These are phyloP conservation scores for Sporisorium scitamineum DNA, from an alignment of 1,284 basidiomycete species.

Conservation along the genomic window DNA sequence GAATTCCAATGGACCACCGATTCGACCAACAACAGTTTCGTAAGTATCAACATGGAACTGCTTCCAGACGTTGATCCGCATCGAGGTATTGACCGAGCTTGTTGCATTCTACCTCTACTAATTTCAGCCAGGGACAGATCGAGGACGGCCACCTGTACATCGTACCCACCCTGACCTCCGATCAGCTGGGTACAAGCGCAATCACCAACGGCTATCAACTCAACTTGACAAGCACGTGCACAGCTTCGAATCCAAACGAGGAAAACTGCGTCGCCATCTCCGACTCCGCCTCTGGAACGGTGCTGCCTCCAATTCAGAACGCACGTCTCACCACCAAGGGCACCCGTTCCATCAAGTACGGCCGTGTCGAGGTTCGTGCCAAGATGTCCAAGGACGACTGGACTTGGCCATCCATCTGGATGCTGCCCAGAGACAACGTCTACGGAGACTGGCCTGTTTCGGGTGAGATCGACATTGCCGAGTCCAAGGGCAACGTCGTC, in stretches of 20 bases:
- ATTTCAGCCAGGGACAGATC: slow-evolving; percentile 81
- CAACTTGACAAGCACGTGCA: slow-evolving; percentile 81
- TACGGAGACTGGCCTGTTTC: slow-evolving; percentile 84
- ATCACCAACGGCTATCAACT: slow-evolving; percentile 79
- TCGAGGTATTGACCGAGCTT: no score
- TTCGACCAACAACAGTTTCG: neutral
- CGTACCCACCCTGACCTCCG: slow-evolving; percentile 83
- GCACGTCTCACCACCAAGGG: slow-evolving; percentile 81
- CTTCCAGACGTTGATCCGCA: no score
- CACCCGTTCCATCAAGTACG: slow-evolving; percentile 77
- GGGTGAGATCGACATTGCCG: slow-evolving; percentile 83
- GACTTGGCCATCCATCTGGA: slow-evolving; percentile 87
- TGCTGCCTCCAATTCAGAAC: slow-evolving; percentile 83
- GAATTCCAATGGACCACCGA: slow-evolving; percentile 87
- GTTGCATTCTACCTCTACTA: slow-evolving; percentile 56
- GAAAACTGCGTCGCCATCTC: slow-evolving; percentile 70
- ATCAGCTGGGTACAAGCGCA: slow-evolving; percentile 76
- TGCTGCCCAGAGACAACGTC: slow-evolving; percentile 77
- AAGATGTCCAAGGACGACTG: slow-evolving; percentile 79
- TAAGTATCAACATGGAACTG: neutral
- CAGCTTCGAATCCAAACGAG: slow-evolving; percentile 62
- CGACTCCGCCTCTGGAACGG: slow-evolving; percentile 35
- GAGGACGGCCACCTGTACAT: slow-evolving; percentile 81
- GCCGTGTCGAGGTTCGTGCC: slow-evolving; percentile 84
- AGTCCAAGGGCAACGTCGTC: slow-evolving; percentile 71